Base-by-base conservation (phyloP, 1,284 basidiomycete genomes). In the Cutaneotrichosporon mucoides region DNA sequence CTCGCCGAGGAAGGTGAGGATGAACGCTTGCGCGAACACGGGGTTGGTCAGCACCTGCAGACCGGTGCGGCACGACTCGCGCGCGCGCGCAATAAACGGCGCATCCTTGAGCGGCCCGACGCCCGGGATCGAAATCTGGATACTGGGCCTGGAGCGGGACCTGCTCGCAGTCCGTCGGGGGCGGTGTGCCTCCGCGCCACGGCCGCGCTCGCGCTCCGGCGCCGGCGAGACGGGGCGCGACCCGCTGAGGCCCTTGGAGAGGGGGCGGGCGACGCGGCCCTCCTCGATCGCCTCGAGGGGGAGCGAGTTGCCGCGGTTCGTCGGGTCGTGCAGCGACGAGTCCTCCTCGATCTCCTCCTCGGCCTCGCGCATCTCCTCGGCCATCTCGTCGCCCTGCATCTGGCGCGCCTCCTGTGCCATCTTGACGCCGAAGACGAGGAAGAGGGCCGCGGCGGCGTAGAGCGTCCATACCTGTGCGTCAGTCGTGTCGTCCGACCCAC, bases 1-100 rank as follows among this genome's bases (percentile, higher is more conserved):
- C 78, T 99, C 95, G 24, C 94, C 96, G 10, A 99, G 82, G 78
- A 99, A 99, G 0, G 95, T 98, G 58, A 99, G 82, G 42, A 95
- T 81, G 68, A 99, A 99, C 0, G 92, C 87, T 77, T 99, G 94
- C 2, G 95, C 92, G 69, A 97, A 97, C 1, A 96, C 90, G 0
- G 95, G 96, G 1, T 88, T 91, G 15, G 97, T 82, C 65, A 94
- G 80, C 34, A 96, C 80, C 67, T 87, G 87, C 74, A 86, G 87
- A 66, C 40, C 33, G 36, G 40, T 38, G 41, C 62, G 59, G 1
- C 40, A 15, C 12, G 33, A 35, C 24, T 64, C 57, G 36, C 62
- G 54, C 12, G 51, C 45, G 13, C 52, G 51, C 37, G 46, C n/a
- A 16, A 56, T 11, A 2, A 51, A 9, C 34, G 45, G 52, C 41